A percentile compares a stretch with the other conserved stretches of the same genome.
Conservation (phyloP, 2,329 filamentous ascomycete genomes). For the Macrophomina phaseolina region DNA sequence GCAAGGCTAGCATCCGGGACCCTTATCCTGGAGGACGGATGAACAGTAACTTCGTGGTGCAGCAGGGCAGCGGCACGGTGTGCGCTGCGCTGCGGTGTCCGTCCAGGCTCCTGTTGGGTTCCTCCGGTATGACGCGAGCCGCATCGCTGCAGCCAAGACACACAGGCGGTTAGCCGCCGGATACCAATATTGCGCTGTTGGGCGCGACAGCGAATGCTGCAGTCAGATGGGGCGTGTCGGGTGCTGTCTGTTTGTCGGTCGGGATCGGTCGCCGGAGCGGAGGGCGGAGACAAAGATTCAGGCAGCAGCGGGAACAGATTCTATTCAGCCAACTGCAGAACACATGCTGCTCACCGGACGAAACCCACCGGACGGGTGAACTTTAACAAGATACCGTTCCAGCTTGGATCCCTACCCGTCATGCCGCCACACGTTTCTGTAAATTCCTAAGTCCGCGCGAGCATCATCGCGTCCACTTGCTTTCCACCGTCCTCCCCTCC, state of each 20-base stretch:
- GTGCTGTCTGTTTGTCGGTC: background rate
- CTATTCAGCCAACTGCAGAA: background rate
- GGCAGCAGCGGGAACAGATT: background rate
- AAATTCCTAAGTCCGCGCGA: no score
- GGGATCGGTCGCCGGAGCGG: background rate
- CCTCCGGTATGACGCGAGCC: background rate
- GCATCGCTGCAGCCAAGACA: conserved; percentile 8
- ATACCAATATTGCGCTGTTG: background rate
- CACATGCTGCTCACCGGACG: conserved; percentile 6
- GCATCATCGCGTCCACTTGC: no score
- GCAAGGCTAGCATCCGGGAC: background rate
- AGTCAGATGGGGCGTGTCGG: conserved; percentile 5
- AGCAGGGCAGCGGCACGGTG: background rate
- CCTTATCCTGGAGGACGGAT: background rate
- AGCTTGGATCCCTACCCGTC: no score
- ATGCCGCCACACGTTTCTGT: background rate
- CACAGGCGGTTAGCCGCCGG: background rate
- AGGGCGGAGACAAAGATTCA: background rate
- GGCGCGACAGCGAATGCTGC: background rate
- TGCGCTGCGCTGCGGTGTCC: background rate
- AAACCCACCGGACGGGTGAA: conserved; percentile 14
- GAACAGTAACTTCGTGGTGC: conserved; percentile 5
- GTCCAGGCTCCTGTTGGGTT: background rate
- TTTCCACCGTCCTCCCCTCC: no score
- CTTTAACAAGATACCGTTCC: background rate